Evolutionary conservation across 768 basidiomycete genomes (phyloP).

Genomic region (Pleurotus sapidus): DNA sequence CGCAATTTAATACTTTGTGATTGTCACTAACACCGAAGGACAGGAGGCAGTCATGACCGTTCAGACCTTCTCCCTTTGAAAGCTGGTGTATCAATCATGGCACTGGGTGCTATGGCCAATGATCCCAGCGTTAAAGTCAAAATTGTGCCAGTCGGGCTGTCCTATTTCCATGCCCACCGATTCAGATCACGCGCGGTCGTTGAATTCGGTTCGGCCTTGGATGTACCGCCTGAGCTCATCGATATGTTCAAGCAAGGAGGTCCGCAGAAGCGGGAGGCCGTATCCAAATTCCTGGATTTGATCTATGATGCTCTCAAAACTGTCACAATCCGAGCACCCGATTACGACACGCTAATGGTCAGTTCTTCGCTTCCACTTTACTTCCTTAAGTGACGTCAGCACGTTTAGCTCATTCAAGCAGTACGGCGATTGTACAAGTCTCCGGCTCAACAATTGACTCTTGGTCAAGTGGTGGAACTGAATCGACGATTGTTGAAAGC

Average conservation of each 20-base stretch:
- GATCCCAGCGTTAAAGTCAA: constrained; percentile 84
- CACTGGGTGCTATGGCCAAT: constrained; percentile 94
- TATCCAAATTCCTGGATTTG: constrained; percentile 82
- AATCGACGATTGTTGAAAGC: constrained; percentile 92
- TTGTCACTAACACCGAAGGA: neutral
- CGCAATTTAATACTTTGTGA: neutral
- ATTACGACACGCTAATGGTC: constrained; percentile 98
- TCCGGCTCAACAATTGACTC: constrained; percentile 88
- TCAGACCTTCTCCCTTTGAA: constrained; percentile 95
- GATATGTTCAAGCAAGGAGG: constrained; percentile 93
- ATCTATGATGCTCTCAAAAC: constrained; percentile 94
- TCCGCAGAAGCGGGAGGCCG: constrained; percentile 83
- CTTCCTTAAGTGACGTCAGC: constrained; percentile 7
- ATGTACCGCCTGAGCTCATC: constrained; percentile 87
- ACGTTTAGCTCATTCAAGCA: constrained; percentile 84
- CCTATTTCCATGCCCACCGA: constrained; percentile 75
- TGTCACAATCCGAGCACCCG: constrained; percentile 92
- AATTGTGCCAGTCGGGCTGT: constrained; percentile 83
- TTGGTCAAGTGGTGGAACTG: constrained; percentile 94
- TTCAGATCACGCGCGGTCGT: constrained; percentile 97
- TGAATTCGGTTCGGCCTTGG: constrained; percentile 90
- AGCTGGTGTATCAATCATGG: constrained; percentile 97
- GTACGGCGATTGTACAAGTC: constrained; percentile 91
- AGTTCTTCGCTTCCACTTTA: constrained; percentile 17
- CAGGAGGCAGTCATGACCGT: constrained; percentile 97